These are phyloP conservation scores for Tuctoria greenei DNA, from an alignment of 176 grass and related monocot genomes.

Conservation along the genomic window DNA sequence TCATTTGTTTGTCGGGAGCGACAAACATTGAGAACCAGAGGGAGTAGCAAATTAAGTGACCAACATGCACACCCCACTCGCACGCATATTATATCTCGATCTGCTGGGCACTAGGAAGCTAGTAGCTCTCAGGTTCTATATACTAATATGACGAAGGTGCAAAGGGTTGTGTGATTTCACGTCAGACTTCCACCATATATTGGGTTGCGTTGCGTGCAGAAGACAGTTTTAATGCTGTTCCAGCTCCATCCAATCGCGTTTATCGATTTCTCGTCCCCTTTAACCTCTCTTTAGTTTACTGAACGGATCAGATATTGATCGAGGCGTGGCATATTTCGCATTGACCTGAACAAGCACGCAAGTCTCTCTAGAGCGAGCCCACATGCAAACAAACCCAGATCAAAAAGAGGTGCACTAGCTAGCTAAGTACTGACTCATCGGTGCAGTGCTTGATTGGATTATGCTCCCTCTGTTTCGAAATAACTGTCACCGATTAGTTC, in stretches of 20 bases:
- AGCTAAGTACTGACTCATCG: too few relatives aligned
- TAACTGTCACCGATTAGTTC: too few relatives aligned
- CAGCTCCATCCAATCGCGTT: not conserved
- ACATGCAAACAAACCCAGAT: not conserved
- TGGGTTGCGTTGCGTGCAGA: not conserved
- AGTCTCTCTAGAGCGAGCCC: not conserved
- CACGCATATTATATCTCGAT: too few relatives aligned
- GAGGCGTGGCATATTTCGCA: not conserved
- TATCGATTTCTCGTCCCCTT: not conserved
- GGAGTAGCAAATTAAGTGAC: too few relatives aligned
- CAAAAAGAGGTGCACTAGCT: not conserved
- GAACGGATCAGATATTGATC: not conserved
- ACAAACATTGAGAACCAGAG: too few relatives aligned
- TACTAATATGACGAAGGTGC: too few relatives aligned
- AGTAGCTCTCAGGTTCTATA: too few relatives aligned
- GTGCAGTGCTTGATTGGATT: not conserved
- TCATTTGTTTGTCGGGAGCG: too few relatives aligned
- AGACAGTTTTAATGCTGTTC: not conserved
- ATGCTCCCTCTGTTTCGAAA: too few relatives aligned
- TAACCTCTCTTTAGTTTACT: not conserved
- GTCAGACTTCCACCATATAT: not conserved
- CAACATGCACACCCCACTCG: too few relatives aligned
- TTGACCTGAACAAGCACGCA: not conserved
- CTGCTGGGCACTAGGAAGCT: too few relatives aligned
- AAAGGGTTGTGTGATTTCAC: not conserved